Conservation (phyloP, 2,329 filamentous ascomycete species). For the Ilyonectria sp. region DNA sequence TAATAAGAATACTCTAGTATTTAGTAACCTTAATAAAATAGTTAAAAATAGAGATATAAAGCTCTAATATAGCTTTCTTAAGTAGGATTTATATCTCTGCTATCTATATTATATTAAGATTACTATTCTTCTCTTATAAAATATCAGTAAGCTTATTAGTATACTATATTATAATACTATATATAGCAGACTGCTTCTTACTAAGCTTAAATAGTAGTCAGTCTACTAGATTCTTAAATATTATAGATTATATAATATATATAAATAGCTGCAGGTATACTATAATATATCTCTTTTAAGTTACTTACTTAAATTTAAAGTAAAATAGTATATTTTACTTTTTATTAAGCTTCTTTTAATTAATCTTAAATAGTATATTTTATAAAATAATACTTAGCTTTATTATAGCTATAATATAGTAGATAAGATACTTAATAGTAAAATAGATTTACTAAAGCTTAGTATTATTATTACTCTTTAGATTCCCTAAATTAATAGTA, state of each 20-base stretch:
- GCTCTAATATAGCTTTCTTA: background rate
- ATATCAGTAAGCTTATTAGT: too few species aligned
- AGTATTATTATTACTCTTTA: background rate
- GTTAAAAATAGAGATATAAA: conserved; percentile 12
- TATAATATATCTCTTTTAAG: background rate
- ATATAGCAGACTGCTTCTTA: too few species aligned
- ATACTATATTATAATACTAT: too few species aligned
- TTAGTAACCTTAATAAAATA: conserved; percentile 18
- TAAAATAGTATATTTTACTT: background rate
- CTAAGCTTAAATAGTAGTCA: background rate
- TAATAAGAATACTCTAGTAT: conserved; percentile 16
- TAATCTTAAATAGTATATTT: conserved; percentile 3
- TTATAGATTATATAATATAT: background rate
- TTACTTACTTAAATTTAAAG: background rate
- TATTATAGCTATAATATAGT: background rate
- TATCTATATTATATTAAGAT: background rate
- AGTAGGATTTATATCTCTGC: background rate
- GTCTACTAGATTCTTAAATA: background rate
- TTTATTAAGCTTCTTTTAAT: conserved; percentile 8
- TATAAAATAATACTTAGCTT: background rate
- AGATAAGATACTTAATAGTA: background rate
- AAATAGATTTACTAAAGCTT: background rate
- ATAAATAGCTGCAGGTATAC: background rate
- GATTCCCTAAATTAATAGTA: too few species aligned
- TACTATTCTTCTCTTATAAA: too few species aligned